Evolutionary conservation across 2,329 filamentous ascomycete species (phyloP).

Genomic region (Zarea fungicola): DNA sequence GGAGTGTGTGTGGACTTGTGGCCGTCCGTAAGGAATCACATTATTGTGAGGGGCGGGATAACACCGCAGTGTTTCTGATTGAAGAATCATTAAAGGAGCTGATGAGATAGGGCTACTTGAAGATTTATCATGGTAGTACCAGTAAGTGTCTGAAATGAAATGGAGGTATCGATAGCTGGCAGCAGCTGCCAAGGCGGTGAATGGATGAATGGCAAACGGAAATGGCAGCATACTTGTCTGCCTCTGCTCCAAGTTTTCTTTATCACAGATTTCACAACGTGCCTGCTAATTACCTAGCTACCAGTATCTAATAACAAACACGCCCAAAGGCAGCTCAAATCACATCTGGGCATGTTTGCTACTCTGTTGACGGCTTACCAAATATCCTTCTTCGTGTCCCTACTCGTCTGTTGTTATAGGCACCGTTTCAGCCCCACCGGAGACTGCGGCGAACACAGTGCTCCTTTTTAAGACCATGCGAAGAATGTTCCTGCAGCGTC

Average conservation of each 20-base stretch:
- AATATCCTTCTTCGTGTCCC: background rate
- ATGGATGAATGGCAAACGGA: background rate
- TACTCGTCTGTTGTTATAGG: background rate
- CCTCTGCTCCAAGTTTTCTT: too few relatives aligned
- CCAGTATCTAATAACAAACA: too few relatives aligned
- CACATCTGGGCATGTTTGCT: too few relatives aligned
- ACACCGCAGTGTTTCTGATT: background rate
- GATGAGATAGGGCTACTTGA: too few relatives aligned
- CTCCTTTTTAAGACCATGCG: slow-evolving; percentile 1
- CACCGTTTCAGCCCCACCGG: slow-evolving; percentile 7
- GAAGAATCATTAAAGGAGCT: background rate
- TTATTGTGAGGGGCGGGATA: too few relatives aligned
- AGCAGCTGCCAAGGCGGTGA: slow-evolving; percentile 2
- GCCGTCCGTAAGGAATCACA: slow-evolving; percentile 1
- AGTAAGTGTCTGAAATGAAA: background rate
- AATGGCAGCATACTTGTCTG: background rate
- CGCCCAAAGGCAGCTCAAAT: too few relatives aligned
- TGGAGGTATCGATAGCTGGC: background rate
- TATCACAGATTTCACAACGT: too few relatives aligned
- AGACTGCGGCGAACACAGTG: background rate
- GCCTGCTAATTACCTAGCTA: too few relatives aligned
- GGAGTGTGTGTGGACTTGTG: background rate
- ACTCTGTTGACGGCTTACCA: too few relatives aligned
- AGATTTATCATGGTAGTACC: too few relatives aligned
- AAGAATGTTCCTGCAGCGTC: slow-evolving; percentile 4